Conservation (phyloP, 768 basidiomycete genomes). For the Asterophora lycoperdoides region DNA sequence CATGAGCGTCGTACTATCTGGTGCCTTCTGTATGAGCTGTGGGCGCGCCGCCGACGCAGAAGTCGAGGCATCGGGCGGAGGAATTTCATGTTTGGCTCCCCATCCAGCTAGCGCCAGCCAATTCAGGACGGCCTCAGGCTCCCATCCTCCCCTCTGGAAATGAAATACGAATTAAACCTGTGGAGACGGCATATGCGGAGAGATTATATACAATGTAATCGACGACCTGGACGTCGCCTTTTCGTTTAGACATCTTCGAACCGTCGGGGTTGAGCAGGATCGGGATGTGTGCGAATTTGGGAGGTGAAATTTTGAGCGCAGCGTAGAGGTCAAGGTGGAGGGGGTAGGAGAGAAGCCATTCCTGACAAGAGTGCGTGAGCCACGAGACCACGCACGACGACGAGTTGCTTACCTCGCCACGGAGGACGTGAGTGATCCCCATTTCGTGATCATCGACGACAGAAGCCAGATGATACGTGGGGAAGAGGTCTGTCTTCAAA, state of each 20-base stretch:
- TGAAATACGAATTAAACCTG: not conserved
- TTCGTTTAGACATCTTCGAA: slow-evolving; percentile 91
- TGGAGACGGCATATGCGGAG: not conserved
- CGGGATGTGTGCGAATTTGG: slow-evolving; percentile 88
- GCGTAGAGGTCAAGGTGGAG: slow-evolving; percentile 89
- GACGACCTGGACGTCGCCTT: slow-evolving; percentile 81
- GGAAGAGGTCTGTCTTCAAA: slow-evolving; percentile 88
- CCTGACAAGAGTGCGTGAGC: slow-evolving; percentile 40
- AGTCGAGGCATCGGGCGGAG: slow-evolving; percentile 13
- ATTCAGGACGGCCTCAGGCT: slow-evolving; percentile 83
- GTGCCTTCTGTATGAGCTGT: slow-evolving; percentile 36
- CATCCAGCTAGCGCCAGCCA: slow-evolving; percentile 96
- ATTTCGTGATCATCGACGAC: slow-evolving; percentile 96
- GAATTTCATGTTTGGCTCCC: slow-evolving; percentile 52
- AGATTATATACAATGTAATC: slow-evolving; percentile 70
- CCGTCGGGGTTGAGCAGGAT: slow-evolving; percentile 88
- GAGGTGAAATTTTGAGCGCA: slow-evolving; percentile 63
- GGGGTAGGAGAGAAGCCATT: slow-evolving; percentile 94
- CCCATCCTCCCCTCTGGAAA: slow-evolving; percentile 82
- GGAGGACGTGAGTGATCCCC: slow-evolving; percentile 92
- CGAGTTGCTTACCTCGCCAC: slow-evolving; percentile 69
- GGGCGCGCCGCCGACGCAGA: slow-evolving; percentile 8
- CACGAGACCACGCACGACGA: not conserved
- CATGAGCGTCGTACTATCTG: slow-evolving; percentile 65
- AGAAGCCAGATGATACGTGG: slow-evolving; percentile 94